Conservation (phyloP, 106 monocot genomes). For the Acorus calamus region DNA sequence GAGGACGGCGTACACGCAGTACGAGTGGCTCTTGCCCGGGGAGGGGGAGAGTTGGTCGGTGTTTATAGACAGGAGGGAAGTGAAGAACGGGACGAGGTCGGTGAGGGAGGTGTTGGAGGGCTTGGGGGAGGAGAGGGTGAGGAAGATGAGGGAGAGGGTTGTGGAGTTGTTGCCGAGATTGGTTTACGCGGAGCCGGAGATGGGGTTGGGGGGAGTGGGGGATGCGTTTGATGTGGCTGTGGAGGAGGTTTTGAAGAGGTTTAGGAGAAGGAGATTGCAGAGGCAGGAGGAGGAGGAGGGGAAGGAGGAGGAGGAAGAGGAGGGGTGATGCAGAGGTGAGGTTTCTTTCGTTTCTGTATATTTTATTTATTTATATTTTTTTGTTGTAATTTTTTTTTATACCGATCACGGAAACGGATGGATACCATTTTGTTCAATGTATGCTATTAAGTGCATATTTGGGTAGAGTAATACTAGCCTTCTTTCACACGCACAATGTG, state of each 20-base stretch:
- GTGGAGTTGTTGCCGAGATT: conserved; percentile 36
- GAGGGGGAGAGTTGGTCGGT: conserved; percentile 61
- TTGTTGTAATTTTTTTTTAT: too few relatives aligned
- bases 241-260: conserved; percentile 41
- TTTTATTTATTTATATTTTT: too few relatives aligned
- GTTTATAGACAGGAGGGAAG: conserved; percentile 50
- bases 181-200: conserved; percentile 37
- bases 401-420: too few relatives aligned
- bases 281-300: background rate
- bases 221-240: conserved; percentile 66
- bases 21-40: conserved; percentile 57
- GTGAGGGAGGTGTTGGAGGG: conserved; percentile 30
- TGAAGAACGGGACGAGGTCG: conserved; percentile 44
- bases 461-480: too few relatives aligned
- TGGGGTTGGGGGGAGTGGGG: conserved; percentile 13
- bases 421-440: too few relatives aligned
- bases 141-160: conserved; percentile 44
- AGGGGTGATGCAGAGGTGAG: too few relatives aligned
- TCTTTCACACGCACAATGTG: too few relatives aligned
- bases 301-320: too few relatives aligned
- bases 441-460: too few relatives aligned
- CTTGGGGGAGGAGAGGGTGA: conserved; percentile 24
- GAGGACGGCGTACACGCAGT: conserved; percentile 64
- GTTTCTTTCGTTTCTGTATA: too few relatives aligned
- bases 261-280: conserved; percentile 12